phyloP scores from a whole-genome alignment of 495 filamentous ascomycete genomes.

The Chaetomium fimeti region DNA sequence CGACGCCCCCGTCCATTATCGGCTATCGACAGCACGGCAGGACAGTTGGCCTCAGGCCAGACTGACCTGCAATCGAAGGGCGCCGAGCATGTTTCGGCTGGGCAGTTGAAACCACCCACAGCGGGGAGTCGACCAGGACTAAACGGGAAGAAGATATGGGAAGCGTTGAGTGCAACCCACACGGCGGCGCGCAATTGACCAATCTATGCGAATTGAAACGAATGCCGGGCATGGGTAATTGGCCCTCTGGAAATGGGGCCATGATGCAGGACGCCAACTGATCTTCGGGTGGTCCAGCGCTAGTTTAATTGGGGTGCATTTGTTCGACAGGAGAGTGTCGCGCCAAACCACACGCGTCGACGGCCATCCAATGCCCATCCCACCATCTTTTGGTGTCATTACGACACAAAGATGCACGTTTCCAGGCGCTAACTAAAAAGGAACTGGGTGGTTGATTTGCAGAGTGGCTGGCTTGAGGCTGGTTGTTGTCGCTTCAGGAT shows the following conservation, averaged over 20 bases:
- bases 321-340: constrained; percentile 6
- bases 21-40: not conserved
- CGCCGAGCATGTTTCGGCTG: constrained; percentile 18
- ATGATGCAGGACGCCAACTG: constrained; percentile 19
- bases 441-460: constrained; percentile 16
- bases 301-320: constrained; percentile 9
- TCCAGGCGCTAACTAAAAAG: constrained; percentile 25
- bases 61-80: constrained; percentile 1
- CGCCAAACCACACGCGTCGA: constrained; percentile 16
- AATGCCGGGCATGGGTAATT: constrained; percentile 24
- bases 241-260: constrained; percentile 21
- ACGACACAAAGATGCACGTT: constrained; percentile 16
- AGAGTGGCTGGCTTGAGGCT: not conserved
- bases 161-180: constrained; percentile 21
- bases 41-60: constrained; percentile 13
- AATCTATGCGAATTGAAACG: constrained; percentile 20
- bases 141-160: not conserved
- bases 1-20: not conserved
- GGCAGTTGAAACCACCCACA: constrained; percentile 23
- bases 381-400: constrained; percentile 7
- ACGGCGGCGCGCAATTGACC: constrained; percentile 5
- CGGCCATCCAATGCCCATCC: constrained; percentile 2
- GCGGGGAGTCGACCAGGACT: constrained; percentile 2
- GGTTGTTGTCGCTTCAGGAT: constrained; percentile 1
- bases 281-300: constrained; percentile 16